These are phyloP conservation scores for Apocynum venetum DNA, from an alignment of 257 asterid species.

Conservation along the genomic window DNA sequence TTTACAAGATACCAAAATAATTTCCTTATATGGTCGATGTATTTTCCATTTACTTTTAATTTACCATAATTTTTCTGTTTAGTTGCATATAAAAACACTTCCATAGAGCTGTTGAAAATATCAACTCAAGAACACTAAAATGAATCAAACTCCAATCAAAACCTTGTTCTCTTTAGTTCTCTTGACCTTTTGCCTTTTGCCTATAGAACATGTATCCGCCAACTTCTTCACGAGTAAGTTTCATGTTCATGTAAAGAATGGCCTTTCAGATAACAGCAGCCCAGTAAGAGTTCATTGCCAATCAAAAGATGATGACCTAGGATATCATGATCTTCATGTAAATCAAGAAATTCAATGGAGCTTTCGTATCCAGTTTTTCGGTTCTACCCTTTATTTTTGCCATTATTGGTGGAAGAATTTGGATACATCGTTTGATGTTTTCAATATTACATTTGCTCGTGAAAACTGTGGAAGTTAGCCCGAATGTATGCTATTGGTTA, in stretches of 20 bases:
- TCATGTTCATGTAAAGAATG: not conserved
- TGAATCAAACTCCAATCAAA: not conserved
- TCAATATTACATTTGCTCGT: not conserved
- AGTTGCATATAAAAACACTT: too few relatives aligned
- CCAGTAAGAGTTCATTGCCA: not conserved
- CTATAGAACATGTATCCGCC: not conserved
- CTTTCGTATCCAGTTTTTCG: too few relatives aligned
- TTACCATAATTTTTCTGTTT: too few relatives aligned
- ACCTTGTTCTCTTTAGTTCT: not conserved
- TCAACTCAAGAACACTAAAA: not conserved
- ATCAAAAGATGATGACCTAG: not conserved
- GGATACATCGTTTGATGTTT: not conserved
- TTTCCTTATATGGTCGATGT: too few relatives aligned
- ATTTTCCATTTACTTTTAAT: not conserved
- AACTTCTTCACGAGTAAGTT: not conserved
- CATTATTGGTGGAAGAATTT: slow-evolving; percentile 4
- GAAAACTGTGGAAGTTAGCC: not conserved
- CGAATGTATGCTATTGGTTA: slow-evolving; percentile 9
- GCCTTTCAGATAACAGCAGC: not conserved
- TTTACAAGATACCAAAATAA: too few relatives aligned
- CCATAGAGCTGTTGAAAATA: too few relatives aligned
- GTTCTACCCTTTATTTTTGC: not conserved
- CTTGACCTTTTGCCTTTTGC: not conserved
- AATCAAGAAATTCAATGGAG: not conserved
- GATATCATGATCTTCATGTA: not conserved